Evolutionary conservation across 2,329 filamentous ascomycete species (phyloP).

Genomic region (Myrmaecium sp.): DNA sequence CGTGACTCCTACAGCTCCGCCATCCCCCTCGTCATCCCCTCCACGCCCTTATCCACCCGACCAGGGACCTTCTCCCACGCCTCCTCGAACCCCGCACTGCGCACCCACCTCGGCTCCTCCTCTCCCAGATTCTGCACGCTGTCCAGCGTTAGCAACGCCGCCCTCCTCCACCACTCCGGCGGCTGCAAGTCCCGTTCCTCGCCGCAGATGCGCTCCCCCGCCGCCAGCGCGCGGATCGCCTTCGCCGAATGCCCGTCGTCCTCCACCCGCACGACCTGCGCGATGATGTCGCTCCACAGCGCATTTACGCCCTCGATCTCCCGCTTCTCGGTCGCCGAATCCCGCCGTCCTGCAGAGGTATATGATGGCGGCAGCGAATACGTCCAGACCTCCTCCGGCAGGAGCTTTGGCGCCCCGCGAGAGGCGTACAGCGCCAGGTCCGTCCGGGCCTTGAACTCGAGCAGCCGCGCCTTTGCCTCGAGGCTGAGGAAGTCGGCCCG

Average conservation of each 20-base stretch:
- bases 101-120: slow-evolving; percentile 39
- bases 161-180: slow-evolving; percentile 33
- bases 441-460: slow-evolving; percentile 68
- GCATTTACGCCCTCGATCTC: slow-evolving; percentile 10
- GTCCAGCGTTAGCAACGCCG: slow-evolving; percentile 46
- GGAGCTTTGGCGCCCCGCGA: slow-evolving; percentile 43
- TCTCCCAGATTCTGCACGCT: slow-evolving; percentile 42
- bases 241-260: slow-evolving; percentile 80
- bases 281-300: slow-evolving; percentile 27
- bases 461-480: slow-evolving; percentile 46
- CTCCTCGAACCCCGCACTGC: slow-evolving; percentile 44
- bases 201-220: slow-evolving; percentile 39
- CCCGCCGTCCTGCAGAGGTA: slow-evolving; percentile 8
- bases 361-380: slow-evolving; percentile 16
- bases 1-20: too few relatives aligned
- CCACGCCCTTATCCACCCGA: too few relatives aligned
- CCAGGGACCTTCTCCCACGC: slow-evolving; percentile 39
- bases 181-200: background rate
- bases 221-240: slow-evolving; percentile 49
- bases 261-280: slow-evolving; percentile 27
- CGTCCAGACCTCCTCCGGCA: slow-evolving; percentile 37
- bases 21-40: too few relatives aligned
- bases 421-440: slow-evolving; percentile 62
- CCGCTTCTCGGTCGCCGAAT: slow-evolving; percentile 4
- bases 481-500: slow-evolving; percentile 41